Evolutionary conservation across 164 flowering plant species (phyloP), one percentile per base, ranked within the genome.

Genomic region (Liquidambar formosana): DNA sequence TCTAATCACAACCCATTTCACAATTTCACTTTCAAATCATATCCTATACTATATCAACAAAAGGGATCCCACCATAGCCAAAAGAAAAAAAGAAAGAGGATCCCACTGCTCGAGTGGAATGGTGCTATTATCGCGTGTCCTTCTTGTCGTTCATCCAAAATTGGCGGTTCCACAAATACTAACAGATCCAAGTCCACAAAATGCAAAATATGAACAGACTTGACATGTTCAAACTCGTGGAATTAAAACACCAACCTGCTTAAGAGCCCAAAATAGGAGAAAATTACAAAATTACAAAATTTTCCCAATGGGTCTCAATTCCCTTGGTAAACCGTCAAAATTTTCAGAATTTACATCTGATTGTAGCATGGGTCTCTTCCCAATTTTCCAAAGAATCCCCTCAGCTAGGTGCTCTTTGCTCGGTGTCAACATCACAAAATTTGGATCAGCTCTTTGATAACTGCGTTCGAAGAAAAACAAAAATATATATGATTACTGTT

Each of bases 401-500:
- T 90, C 90, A 10, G 97, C 97, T 21, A 90, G 79, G 71, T 94
- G 98, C 81, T 90, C 98, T 77, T 89, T 94, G 81, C 54, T 91
- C 28, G 98, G 96, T 16, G 97, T 94, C 81, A 94, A 76, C 98
- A 91, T 90, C 10, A 91, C 88, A 71, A 83, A 94, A 72, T 94
- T 94, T 51, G 97, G 96, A 78, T 91, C 97, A 47, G 98, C 97
- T 81, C 97, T 81, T 80, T 90, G 83, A 59, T 91, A 94, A 69
- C 98, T 91, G 84, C 80, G 78, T 44, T 68, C 46, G 18, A 61
- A 68, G 27, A 19, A 52, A 18, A 48, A 19, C 45, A 15, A 21
- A 56, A 15, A 23, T 21, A 46, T 57, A 46, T 45, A 49, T 11
- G 19, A 58, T 27, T 10, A 57, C 2, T 25, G 23, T 16, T 12